Conservation (phyloP, 208 protist genomes). For the Porcisia deanei region DNA sequence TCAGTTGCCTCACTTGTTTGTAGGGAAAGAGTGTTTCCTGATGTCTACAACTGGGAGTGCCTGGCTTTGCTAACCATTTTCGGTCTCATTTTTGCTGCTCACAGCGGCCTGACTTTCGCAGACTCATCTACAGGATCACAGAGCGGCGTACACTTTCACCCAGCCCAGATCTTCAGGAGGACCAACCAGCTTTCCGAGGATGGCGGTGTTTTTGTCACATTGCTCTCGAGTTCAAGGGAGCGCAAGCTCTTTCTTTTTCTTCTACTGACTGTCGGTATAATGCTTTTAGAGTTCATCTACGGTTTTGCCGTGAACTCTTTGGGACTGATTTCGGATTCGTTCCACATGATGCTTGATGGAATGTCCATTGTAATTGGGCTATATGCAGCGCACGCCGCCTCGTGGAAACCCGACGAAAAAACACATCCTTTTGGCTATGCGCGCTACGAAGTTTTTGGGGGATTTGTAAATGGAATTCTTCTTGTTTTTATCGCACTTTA, state of each 20-base stretch:
- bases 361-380: constrained; percentile 95
- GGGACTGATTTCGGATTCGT: constrained; percentile 95
- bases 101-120: constrained; percentile 14
- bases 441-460: constrained; percentile 79
- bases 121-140: neutral
- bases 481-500: constrained; percentile 79
- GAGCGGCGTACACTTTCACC: neutral
- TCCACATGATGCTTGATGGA: constrained; percentile 98
- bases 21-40: constrained; percentile 4
- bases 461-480: constrained; percentile 88
- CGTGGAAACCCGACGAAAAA: constrained; percentile 84
- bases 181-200: constrained; percentile 4
- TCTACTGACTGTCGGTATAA: constrained; percentile 64
- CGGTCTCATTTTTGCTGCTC: constrained; percentile 1
- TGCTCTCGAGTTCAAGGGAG: constrained; percentile 38
- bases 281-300: constrained; percentile 87
- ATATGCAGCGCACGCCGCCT: constrained; percentile 91
- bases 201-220: constrained; percentile 5
- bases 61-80: constrained; percentile 1
- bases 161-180: constrained; percentile 25
- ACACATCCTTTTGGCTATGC: constrained; percentile 82
- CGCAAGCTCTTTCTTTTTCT: constrained; percentile 72
- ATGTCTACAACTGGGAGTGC: constrained; percentile 4
- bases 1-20: constrained; percentile 5
- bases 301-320: constrained; percentile 75